Evolutionary conservation across 164 flowering plant genomes (phyloP).

Genomic region (Malania oleifera): DNA sequence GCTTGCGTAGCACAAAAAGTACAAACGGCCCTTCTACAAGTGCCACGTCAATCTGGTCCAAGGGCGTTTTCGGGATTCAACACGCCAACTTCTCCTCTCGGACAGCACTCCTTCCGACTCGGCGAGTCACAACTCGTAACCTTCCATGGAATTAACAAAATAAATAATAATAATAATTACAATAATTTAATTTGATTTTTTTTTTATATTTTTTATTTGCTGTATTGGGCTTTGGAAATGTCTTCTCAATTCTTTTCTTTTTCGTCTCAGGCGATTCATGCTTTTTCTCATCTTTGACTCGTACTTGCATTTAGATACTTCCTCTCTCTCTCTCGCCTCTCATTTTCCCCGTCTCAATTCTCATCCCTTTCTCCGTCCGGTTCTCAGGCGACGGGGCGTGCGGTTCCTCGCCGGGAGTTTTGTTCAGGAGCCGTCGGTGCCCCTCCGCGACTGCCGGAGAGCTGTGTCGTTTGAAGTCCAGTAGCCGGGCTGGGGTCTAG

Average conservation of each 20-base stretch:
- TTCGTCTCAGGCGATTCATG: conserved; percentile 25
- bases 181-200: not conserved
- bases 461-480: too few species aligned
- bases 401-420: not conserved
- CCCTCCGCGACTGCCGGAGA: not conserved
- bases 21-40: not conserved
- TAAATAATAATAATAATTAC: not conserved
- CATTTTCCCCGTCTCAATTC: conserved; percentile 6
- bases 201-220: not conserved
- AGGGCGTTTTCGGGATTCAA: not conserved
- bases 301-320: conserved; percentile 24
- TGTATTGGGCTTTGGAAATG: conserved; percentile 15
- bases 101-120: conserved; percentile 1
- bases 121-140: not conserved
- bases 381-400: conserved; percentile 13
- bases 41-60: not conserved
- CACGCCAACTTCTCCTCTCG: not conserved
- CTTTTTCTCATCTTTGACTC: conserved; percentile 33
- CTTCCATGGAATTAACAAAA: not conserved
- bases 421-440: too few species aligned
- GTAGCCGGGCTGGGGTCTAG: not conserved
- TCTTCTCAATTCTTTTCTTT: conserved; percentile 11
- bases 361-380: conserved; percentile 13
- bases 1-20: not conserved
- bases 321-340: conserved; percentile 12